Evolutionary conservation across 148 eudicot species (phyloP), one percentile per base, ranked within the genome.

Genomic region (Dianthus caryophyllus): DNA sequence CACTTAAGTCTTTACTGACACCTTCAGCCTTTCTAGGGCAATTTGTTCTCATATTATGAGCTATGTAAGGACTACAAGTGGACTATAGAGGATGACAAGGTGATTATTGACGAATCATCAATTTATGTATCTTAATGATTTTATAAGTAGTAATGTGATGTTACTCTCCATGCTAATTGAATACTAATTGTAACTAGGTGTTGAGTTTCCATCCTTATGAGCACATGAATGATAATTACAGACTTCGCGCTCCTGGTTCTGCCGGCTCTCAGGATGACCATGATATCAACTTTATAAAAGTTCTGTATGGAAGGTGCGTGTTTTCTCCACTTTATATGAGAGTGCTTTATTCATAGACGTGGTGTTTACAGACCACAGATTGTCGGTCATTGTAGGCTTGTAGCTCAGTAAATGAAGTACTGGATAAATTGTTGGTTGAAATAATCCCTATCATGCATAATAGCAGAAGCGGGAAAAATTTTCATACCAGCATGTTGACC

Each of bases 1-100:
- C 29, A 9, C 46, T 62, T 68, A 57, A 49, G 21, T 9, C 29
- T 54, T 73, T 61, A 66, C 72, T 73, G 56, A 77, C 69, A 61
- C 20, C 59, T 64, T 61, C 49, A 69, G 20, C 20, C 29, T 68
- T 48, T 73, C 18, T 54, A 86, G 88, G 97, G 97, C 10, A 85
- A 91, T 75, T 70, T 88, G 76, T 88, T 88, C 82, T 91, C 97
- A 56, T 91, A 84, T 51, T 91, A 84, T 78, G 97, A 86, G 80
- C 88, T 86, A 31, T 91, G 96, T 77, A 76, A 77, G 63, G 69
- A 86, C 81, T 86, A 83, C 76, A 75, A 80, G 73, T 88, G 96
- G 97, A 78, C 78, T 58, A 74, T 82, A 66, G 87, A 80, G 68
- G 77, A 86, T 72, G 80, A 88, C 66, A 67, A 84, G 77, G 90